Base-by-base conservation (phyloP, 2,329 filamentous ascomycete genomes). In the Phialocephala subalpina region DNA sequence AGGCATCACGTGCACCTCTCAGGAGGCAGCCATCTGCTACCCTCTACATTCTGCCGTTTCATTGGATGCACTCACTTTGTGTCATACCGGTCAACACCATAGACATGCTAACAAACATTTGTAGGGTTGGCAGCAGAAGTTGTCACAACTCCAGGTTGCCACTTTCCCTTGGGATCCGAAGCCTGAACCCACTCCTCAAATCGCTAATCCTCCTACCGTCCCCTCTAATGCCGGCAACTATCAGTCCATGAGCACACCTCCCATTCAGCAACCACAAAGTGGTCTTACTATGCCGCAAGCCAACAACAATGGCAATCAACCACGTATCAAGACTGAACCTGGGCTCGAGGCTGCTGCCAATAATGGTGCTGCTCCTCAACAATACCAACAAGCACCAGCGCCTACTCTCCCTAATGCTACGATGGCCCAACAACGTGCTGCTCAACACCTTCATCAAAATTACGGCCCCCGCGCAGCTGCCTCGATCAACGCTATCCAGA, bases 111-210 rank as follows among this genome's bases (percentile, higher is more conserved):
- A 76, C 60, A 61, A 22, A 40, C 14, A 58, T 57, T 52, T 62
- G 68, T 77, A 98, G 94, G 92, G 90, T 81, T 99, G 96, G 96
- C 94, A 98, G 83, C 86, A 90, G 74, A 97, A 97, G 80, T 86
- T 99, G 40, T 92, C 94, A 1, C 88, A 89, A 72, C 89, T 97
- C 71, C 89, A 91, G 71, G 91, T 98, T 68, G 96, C 96, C 66
- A 84, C 87, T 64, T 97, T 98, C 78, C 95, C 96, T 12, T 99
- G 96, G 96, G 96, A 99, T 77, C 95, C 96, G 52, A 90, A 92
- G 76, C 90, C 91, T 58, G 90, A 92, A 60, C 86, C 87, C 77
- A 69, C 81, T 72, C 73, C 82, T 74, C 75, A 83, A 73, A 74
- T 78, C 33, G 45, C 68, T 60, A 73, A 74, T 42, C 72, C 74